Base-by-base conservation (phyloP, 345 rosid genomes). In the Moringa oleifera region DNA sequence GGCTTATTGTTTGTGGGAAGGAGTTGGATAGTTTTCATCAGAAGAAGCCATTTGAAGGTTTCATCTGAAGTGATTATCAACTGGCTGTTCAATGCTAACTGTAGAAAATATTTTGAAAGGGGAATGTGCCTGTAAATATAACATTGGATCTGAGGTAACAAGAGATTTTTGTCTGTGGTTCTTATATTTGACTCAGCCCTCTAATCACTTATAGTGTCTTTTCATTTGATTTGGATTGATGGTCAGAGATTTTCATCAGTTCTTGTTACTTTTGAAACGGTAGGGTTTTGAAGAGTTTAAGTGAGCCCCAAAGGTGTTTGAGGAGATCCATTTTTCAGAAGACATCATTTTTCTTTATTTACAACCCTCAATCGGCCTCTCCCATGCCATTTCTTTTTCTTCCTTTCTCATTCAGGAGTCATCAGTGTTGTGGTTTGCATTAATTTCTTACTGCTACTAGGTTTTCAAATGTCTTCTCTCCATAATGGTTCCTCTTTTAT, bases 401-500 rank as follows among this genome's bases (percentile, higher is more conserved):
- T 25, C 45, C 41, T 37, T 41, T 41, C 12, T 41, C 47, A 41
- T 41, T 11, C 13, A 1, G 6, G 12, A 41, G 12, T 7, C 12
- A 16, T 1, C 12, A 11, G 47, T 41, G 1, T 41, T 41, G 47
- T 15, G 17, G 16, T 7, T 41, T 41, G 47, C 2, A 11, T 11
- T 41, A 16, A 18, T 58, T 19, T 16, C 37, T 21, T 21, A 23
- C 59, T 56, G 47, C 56, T 55, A 45, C 18, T 55, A 57, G 55
- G 20, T 68, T 61, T 28, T 57, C 57, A 45, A 51, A 6, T 23
- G 20, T 51, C 36, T 52, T 45, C 25, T 66, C 45, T 25, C 0
- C 18, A 10, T 51, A 19, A 55, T 9, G 20, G 28, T 46, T 37
- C 45, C 0, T 36, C 22, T 7, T 63, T 25, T 51, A 51, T 59